Evolutionary conservation across 495 filamentous ascomycete species (phyloP).

Genomic region (Annulohypoxylon maeteangense): DNA sequence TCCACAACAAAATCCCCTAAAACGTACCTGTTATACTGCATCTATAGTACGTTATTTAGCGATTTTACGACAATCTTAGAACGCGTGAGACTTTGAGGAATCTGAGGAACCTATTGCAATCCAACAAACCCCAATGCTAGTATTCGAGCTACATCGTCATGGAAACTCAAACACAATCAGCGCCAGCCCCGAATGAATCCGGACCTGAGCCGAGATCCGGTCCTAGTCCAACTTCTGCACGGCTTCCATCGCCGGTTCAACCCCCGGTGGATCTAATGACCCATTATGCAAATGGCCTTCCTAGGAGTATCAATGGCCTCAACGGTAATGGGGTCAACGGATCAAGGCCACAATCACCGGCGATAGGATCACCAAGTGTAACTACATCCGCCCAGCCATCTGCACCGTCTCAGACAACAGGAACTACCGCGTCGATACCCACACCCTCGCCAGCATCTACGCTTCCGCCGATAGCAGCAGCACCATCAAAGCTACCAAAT

Average conservation of each 20-base stretch:
- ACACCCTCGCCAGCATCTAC: background rate
- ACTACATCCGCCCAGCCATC: slow-evolving; percentile 22
- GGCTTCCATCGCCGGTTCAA: slow-evolving; percentile 15
- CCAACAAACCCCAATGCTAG: slow-evolving; percentile 19
- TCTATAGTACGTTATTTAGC: background rate
- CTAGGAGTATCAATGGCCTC: slow-evolving; percentile 39
- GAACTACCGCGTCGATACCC: background rate
- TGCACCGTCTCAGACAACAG: slow-evolving; percentile 2
- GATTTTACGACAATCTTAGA: slow-evolving; percentile 14
- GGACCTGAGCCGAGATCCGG: background rate
- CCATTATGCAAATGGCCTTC: slow-evolving; percentile 37
- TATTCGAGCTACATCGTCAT: slow-evolving; percentile 20
- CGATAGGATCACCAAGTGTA: background rate
- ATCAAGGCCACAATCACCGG: background rate
- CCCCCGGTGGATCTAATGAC: slow-evolving; percentile 10
- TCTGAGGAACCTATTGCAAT: background rate
- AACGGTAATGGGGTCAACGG: slow-evolving; percentile 17
- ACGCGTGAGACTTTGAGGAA: slow-evolving; percentile 9
- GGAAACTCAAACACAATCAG: slow-evolving; percentile 24
- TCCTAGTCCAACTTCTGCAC: slow-evolving; percentile 1
- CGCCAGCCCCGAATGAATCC: slow-evolving; percentile 11
- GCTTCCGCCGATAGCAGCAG: slow-evolving; percentile 1
- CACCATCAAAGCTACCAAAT: slow-evolving; percentile 18
- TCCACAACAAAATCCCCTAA: slow-evolving; percentile 22
- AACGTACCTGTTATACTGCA: background rate